These are phyloP conservation scores for Comarum palustre DNA, from an alignment of 306 rosid species.

Conservation along the genomic window DNA sequence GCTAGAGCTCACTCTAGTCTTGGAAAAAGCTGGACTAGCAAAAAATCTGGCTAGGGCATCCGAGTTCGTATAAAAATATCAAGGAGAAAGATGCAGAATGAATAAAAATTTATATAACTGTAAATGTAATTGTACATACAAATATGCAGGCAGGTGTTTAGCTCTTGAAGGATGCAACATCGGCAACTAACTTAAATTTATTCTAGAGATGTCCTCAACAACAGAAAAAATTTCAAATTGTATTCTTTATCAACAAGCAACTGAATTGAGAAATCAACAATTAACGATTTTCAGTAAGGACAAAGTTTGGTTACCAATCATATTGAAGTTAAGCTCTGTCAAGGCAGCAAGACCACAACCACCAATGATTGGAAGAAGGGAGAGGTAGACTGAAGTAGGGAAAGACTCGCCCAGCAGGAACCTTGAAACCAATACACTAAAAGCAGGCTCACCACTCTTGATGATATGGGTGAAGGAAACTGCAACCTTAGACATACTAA, in stretches of 20 bases:
- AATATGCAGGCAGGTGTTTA: background rate
- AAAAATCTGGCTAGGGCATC: background rate
- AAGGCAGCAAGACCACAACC: conserved; percentile 96
- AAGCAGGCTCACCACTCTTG: conserved; percentile 99
- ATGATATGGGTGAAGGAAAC: conserved; percentile 97
- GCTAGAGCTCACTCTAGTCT: background rate
- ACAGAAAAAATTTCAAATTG: background rate
- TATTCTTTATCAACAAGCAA: background rate
- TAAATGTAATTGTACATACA: background rate
- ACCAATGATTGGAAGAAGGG: conserved; percentile 92
- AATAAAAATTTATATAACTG: background rate
- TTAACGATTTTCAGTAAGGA: background rate
- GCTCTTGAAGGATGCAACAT: background rate
- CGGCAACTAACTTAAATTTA: background rate
- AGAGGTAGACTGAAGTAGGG: conserved; percentile 73
- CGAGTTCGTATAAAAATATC: background rate
- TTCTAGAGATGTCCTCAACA: background rate
- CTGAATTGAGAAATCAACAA: background rate
- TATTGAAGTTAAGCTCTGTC: conserved; percentile 97
- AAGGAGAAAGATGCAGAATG: background rate
- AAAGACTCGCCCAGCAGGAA: conserved; percentile 84
- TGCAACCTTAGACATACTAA: conserved; percentile 99
- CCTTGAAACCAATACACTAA: conserved; percentile 88
- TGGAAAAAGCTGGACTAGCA: background rate
- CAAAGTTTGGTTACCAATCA: conserved; percentile 56